Base-by-base conservation (phyloP, 164 flowering plant genomes). In the Litsea cubeba region DNA sequence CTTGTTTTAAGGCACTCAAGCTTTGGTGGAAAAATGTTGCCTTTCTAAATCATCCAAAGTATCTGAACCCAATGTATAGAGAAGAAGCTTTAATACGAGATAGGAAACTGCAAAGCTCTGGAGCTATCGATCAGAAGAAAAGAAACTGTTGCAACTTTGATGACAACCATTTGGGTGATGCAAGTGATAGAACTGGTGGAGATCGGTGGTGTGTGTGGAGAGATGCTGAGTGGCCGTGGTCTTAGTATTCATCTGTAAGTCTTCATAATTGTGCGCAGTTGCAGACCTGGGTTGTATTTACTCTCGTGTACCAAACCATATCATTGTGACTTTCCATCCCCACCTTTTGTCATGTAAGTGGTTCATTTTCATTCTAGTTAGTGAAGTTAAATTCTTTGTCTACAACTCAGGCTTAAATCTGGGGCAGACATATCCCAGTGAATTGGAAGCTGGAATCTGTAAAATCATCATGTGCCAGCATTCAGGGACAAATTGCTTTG, bases 181-280 rank as follows among this genome's bases (percentile, higher is more conserved):
- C 12, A 49, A 35, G 65, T 70, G 68, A 58, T 28, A 71, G 73
- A 3, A 63, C 70, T 60, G 32, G 12, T 40, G 62, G 58, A 22
- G 72, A 58, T 75, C 90, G 88, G 24, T 76, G 85, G 75, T 85
- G 84, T 71, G 74, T 76, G 24, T 94, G 98, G 98, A 87, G 84
- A 78, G 91, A 91, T 85, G 95, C 98, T 71, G 81, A 78, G 28
- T 94, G 95, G 97, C 97, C 94, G 15, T 94, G 95, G 95, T 80
- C 77, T 69, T 87, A 79, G 62, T 20, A 28, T 30, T 65, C 49
- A 15, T 65, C 49, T 14, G 20, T 6, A 25, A 30, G 69, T 65
- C 69, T 65, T 18, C 30, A 26, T 65, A 40, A 5, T 40, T 7
- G 32, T 26, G 8, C 7, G 3, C 17, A 30, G 12, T 30, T 10